phyloP scores from a whole-genome alignment of 805 yeast species.

The Spathaspora sp. region DNA sequence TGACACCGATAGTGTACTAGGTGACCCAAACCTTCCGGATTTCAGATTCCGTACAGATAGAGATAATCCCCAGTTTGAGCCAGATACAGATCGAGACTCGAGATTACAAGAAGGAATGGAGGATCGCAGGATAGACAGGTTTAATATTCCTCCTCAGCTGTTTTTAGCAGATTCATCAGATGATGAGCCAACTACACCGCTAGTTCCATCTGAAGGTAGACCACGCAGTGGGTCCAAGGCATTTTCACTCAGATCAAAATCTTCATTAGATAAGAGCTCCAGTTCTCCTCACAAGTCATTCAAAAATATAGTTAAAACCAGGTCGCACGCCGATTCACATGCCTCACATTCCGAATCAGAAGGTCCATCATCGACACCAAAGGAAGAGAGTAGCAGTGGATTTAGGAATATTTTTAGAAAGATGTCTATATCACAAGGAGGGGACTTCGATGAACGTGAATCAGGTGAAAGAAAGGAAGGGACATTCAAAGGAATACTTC shows the following conservation, averaged over 20 bases:
- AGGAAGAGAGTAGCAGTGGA: neutral
- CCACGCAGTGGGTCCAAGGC: neutral
- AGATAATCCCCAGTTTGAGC: neutral
- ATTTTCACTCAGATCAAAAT: neutral
- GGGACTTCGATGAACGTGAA: neutral
- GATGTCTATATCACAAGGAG: neutral
- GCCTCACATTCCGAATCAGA: neutral
- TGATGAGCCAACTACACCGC: neutral
- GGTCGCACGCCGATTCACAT: neutral
- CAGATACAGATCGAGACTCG: too few species aligned
- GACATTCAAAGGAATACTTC: conserved; percentile 25
- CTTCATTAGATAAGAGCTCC: neutral
- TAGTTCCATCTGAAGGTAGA: neutral
- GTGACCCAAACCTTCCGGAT: conserved; percentile 3
- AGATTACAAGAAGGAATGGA: neutral
- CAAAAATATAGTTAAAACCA: neutral
- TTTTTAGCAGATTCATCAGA: conserved; percentile 7
- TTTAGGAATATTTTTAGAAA: neutral
- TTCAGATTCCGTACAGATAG: conserved; percentile 7
- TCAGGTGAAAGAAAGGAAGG: conserved; percentile 5
- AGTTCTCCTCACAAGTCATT: neutral
- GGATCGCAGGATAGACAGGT: neutral
- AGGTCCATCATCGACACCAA: neutral
- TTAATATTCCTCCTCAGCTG: conserved; percentile 2
- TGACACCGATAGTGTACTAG: neutral